Conservation (phyloP, 768 basidiomycete genomes). For the Filobasidium wieringae region DNA sequence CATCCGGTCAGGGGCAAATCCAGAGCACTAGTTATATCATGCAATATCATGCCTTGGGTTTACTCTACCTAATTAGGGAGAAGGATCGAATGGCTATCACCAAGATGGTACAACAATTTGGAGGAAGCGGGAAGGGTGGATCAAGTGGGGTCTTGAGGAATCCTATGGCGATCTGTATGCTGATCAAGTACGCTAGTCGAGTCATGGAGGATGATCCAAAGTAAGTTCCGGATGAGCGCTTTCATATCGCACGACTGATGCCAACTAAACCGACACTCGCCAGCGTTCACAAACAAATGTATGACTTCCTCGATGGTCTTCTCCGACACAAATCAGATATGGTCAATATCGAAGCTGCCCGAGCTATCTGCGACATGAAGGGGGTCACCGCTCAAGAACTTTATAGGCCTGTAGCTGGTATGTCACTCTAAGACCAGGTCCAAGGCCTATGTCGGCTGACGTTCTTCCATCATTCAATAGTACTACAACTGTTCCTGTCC, state of each 20-base stretch:
- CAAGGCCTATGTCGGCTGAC: too few relatives aligned
- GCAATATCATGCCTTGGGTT: slow-evolving; percentile 91
- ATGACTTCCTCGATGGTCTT: slow-evolving; percentile 87
- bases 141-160: slow-evolving; percentile 81
- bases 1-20: slow-evolving; percentile 56
- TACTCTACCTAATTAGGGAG: slow-evolving; percentile 86
- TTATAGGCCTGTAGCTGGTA: slow-evolving; percentile 77
- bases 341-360: slow-evolving; percentile 98
- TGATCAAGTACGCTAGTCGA: slow-evolving; percentile 95
- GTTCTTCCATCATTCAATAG: slow-evolving; percentile 41
- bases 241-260: background rate
- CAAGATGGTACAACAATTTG: slow-evolving; percentile 95
- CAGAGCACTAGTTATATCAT: slow-evolving; percentile 83
- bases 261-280: slow-evolving; percentile 6
- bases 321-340: slow-evolving; percentile 98
- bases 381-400: slow-evolving; percentile 65
- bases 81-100: slow-evolving; percentile 98
- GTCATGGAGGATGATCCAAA: slow-evolving; percentile 98
- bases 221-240: slow-evolving; percentile 46
- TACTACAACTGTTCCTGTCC: slow-evolving; percentile 87
- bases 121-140: slow-evolving; percentile 47
- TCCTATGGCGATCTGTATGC: slow-evolving; percentile 94
- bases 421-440: slow-evolving; percentile 24
- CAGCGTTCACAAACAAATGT: slow-evolving; percentile 82
- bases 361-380: slow-evolving; percentile 93